A percentile compares a stretch with the other conserved stretches of the same genome.
Evolutionary conservation across 495 filamentous ascomycete species (phyloP).

Genomic region (Penicillium parvum): DNA sequence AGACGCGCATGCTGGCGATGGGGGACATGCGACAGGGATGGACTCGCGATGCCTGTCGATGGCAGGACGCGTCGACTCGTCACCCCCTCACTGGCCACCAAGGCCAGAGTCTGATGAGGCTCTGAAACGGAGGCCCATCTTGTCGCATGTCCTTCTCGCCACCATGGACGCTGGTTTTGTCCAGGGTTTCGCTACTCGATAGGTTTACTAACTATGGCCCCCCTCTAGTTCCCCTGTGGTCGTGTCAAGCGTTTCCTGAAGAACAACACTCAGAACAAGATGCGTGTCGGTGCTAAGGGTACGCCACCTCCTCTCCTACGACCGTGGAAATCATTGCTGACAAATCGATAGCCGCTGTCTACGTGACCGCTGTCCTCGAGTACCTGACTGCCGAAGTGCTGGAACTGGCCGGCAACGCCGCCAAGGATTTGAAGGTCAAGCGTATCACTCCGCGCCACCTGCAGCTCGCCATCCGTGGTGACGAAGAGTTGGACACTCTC

Average conservation of each 20-base stretch:
- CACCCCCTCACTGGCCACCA: conserved; percentile 10
- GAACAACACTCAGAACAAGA: conserved; percentile 99
- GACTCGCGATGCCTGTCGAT: conserved; percentile 6
- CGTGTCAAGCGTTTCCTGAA: conserved; percentile 99
- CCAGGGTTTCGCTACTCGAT: conserved; percentile 3
- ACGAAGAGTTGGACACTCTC: conserved; percentile 95
- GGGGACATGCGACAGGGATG: conserved; percentile 10
- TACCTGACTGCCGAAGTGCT: conserved; percentile 98
- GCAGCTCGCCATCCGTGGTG: conserved; percentile 96
- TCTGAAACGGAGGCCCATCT: neutral
- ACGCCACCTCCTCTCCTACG: conserved; percentile 8
- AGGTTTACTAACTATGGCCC: conserved; percentile 3
- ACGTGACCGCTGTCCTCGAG: conserved; percentile 96
- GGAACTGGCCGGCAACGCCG: conserved; percentile 95
- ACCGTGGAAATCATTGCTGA: conserved; percentile 3
- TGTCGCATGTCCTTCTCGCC: conserved; percentile 12
- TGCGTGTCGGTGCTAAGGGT: conserved; percentile 97
- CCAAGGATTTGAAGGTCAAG: conserved; percentile 99
- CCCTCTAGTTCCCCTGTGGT: conserved; percentile 89
- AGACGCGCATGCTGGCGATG: neutral
- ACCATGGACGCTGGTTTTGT: neutral
- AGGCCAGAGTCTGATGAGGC: neutral
- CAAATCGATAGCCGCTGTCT: conserved; percentile 69
- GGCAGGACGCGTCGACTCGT: conserved; percentile 23
- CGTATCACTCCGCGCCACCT: conserved; percentile 98